Conservation (phyloP, 164 flowering plant genomes). For the Euptelea pleiosperma region DNA sequence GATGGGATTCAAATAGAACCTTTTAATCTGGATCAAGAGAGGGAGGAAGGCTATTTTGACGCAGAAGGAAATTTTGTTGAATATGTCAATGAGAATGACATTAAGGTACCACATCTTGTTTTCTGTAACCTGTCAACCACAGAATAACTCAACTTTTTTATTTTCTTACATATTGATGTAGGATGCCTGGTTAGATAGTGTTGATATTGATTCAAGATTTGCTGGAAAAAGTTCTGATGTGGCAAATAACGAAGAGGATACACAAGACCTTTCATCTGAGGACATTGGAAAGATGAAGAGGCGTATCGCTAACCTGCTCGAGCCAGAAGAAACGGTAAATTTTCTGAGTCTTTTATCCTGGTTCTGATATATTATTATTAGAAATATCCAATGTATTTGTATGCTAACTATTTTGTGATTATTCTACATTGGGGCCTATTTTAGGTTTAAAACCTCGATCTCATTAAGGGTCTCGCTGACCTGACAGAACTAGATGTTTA, state of each 20-base stretch:
- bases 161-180: conserved; percentile 24
- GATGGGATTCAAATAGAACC: conserved; percentile 84
- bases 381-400: not conserved
- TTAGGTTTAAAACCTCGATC: too few relatives aligned
- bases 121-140: conserved; percentile 1
- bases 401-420: not conserved
- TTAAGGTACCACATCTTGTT: conserved; percentile 45
- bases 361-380: not conserved
- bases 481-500: too few relatives aligned
- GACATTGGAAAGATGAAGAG: conserved; percentile 80
- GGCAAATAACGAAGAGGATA: conserved; percentile 35
- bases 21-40: conserved; percentile 77
- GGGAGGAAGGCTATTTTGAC: conserved; percentile 96
- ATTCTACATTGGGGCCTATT: not conserved
- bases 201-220: conserved; percentile 50
- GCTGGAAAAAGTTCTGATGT: conserved; percentile 21
- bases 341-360: not conserved
- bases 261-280: conserved; percentile 51
- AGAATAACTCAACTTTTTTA: not conserved
- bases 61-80: conserved; percentile 81
- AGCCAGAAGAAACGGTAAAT: conserved; percentile 85
- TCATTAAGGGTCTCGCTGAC: too few relatives aligned
- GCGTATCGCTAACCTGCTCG: conserved; percentile 78
- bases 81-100: conserved; percentile 54
- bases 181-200: conserved; percentile 98